Evolutionary conservation across 2,329 filamentous ascomycete genomes (phyloP).

Genomic region (Plectosphaerella plurivora): DNA sequence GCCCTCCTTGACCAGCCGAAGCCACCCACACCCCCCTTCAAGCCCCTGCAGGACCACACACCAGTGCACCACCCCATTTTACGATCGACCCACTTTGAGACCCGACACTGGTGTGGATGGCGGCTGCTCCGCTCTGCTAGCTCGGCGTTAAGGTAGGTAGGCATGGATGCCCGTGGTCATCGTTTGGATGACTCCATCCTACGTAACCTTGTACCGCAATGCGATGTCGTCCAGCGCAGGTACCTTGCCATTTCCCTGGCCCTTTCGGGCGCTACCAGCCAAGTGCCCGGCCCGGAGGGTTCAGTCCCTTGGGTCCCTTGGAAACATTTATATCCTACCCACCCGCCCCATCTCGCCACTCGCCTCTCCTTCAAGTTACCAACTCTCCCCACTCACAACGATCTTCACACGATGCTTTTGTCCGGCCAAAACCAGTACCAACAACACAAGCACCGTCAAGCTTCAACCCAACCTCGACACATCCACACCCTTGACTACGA

Average conservation of each 20-base stretch:
- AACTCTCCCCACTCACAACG: not conserved
- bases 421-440: conserved; percentile 5
- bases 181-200: not conserved
- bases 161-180: too few relatives aligned
- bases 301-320: not conserved
- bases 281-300: not conserved
- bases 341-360: conserved; percentile 10
- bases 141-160: too few relatives aligned
- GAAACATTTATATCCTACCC: conserved; percentile 6
- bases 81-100: not conserved
- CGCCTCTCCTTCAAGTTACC: conserved; percentile 1
- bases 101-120: not conserved
- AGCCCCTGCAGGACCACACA: too few relatives aligned
- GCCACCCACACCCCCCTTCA: too few relatives aligned
- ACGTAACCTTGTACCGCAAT: not conserved
- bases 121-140: too few relatives aligned
- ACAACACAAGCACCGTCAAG: not conserved
- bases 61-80: not conserved
- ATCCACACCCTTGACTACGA: conserved; percentile 4
- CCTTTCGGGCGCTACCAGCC: not conserved
- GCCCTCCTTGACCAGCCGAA: too few relatives aligned
- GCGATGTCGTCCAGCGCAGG: not conserved
- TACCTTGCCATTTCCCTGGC: not conserved
- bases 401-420: conserved; percentile 10
- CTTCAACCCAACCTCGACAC: conserved; percentile 1